A percentile compares a stretch with the other conserved stretches of the same genome.
Evolutionary conservation across 2,329 filamentous ascomycete species (phyloP).

Genomic region (Drechslerella stenobrocha): DNA sequence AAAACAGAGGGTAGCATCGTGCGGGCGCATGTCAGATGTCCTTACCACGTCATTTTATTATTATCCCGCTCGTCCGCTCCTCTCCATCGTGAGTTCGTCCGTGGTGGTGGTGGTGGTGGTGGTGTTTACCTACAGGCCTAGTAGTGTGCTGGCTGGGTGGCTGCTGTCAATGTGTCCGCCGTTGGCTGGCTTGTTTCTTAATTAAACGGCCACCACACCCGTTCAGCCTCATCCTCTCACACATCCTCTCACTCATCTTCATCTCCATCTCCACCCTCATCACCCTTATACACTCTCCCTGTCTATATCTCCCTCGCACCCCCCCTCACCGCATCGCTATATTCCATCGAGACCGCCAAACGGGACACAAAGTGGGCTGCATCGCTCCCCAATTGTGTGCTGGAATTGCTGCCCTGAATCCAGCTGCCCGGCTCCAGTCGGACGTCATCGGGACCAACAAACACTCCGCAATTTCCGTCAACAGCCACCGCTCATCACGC

Average conservation of each 20-base stretch:
- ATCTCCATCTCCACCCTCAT: slow-evolving; percentile 16
- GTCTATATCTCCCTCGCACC: neutral
- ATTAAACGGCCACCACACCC: slow-evolving; percentile 39
- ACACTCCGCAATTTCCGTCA: slow-evolving; percentile 15
- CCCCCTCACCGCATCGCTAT: slow-evolving; percentile 13
- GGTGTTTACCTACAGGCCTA: too few relatives aligned
- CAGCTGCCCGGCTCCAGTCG: slow-evolving; percentile 29
- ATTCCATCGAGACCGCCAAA: slow-evolving; percentile 3
- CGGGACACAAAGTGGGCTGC: neutral
- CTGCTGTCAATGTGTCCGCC: slow-evolving; percentile 23
- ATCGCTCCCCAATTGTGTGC: slow-evolving; percentile 12
- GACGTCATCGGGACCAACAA: slow-evolving; percentile 44
- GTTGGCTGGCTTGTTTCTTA: slow-evolving; percentile 23
- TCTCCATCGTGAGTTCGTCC: neutral
- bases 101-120: neutral
- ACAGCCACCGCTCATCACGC: neutral
- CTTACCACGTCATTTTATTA: too few relatives aligned
- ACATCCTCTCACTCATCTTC: slow-evolving; percentile 8
- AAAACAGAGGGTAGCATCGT: too few relatives aligned
- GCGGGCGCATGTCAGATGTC: too few relatives aligned
- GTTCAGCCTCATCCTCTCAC: slow-evolving; percentile 15
- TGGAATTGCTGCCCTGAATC: neutral
- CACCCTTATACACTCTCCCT: slow-evolving; percentile 3
- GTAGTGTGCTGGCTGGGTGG: slow-evolving; percentile 36
- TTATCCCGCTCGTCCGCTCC: slow-evolving; percentile 1